phyloP scores from a whole-genome alignment of 352 stramenopile species.

The Phytophthora citrophthora region DNA sequence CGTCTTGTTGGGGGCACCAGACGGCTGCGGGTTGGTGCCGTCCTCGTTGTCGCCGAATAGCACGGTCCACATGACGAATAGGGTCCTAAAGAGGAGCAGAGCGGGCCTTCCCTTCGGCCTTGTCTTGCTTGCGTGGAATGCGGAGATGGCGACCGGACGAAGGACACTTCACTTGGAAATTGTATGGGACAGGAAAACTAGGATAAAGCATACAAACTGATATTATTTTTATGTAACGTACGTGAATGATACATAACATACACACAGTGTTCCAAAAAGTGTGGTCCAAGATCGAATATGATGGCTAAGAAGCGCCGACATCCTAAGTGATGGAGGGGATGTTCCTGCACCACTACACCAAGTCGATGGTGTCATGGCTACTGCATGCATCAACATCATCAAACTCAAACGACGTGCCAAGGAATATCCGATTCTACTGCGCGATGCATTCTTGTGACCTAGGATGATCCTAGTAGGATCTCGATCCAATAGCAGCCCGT shows the following conservation, averaged over 20 bases:
- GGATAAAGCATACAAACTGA: neutral
- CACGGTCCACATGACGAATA: conserved; percentile 55
- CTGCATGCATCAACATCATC: conserved; percentile 58
- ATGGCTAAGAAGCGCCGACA: too few relatives aligned
- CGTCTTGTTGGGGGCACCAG: conserved; percentile 13
- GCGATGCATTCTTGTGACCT: conserved; percentile 74
- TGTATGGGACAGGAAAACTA: conserved; percentile 1
- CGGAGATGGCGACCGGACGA: conserved; percentile 7
- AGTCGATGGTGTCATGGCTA: conserved; percentile 75
- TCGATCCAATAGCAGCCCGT: conserved; percentile 66
- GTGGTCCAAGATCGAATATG: too few relatives aligned
- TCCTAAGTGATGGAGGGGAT: conserved; percentile 54
- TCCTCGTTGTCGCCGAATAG: conserved; percentile 64
- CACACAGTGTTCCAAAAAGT: too few relatives aligned
- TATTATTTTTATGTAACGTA: neutral
- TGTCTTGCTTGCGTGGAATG: conserved; percentile 31
- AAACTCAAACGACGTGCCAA: conserved; percentile 56
- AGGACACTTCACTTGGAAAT: neutral
- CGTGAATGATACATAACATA: too few relatives aligned
- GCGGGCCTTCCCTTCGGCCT: conserved; percentile 14
- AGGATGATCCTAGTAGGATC: conserved; percentile 60
- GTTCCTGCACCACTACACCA: conserved; percentile 87
- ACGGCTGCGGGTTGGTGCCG: conserved; percentile 11
- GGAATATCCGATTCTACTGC: conserved; percentile 62
- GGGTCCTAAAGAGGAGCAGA: neutral